A percentile compares a stretch with the other conserved stretches of the same genome.
Evolutionary conservation across 2,329 filamentous ascomycete genomes (phyloP).

Genomic region (Stenocarpella maydis): DNA sequence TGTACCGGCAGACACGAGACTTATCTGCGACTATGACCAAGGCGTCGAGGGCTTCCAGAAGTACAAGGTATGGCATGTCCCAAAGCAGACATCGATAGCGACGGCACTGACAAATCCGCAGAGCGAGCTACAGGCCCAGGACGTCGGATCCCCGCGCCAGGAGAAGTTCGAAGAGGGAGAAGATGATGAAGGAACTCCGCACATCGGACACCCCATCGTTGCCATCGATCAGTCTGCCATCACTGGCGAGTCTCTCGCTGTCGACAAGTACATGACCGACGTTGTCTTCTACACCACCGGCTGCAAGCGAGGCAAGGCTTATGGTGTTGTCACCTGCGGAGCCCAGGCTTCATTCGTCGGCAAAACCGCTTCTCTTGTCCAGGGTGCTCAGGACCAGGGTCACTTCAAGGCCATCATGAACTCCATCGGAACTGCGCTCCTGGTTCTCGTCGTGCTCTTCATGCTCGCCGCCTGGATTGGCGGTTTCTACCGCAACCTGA

Average conservation of each 20-base stretch:
- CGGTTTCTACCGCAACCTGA: slow-evolving; percentile 77
- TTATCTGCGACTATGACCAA: slow-evolving; percentile 76
- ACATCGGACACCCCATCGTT: slow-evolving; percentile 71
- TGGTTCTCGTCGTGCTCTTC: slow-evolving; percentile 81
- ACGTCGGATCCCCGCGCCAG: slow-evolving; percentile 63
- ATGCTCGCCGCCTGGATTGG: slow-evolving; percentile 80
- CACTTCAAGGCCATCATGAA: slow-evolving; percentile 86
- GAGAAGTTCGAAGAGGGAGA: slow-evolving; percentile 65
- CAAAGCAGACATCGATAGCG: slow-evolving; percentile 38
- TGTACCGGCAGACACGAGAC: slow-evolving; percentile 71
- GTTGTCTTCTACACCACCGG: slow-evolving; percentile 81
- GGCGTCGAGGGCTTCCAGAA: slow-evolving; percentile 61
- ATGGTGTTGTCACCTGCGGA: slow-evolving; percentile 71
- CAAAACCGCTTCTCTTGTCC: slow-evolving; percentile 76
- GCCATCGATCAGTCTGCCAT: slow-evolving; percentile 64
- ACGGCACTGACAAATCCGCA: neutral
- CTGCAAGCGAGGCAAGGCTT: slow-evolving; percentile 82
- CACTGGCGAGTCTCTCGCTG: slow-evolving; percentile 81
- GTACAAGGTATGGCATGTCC: slow-evolving; percentile 27
- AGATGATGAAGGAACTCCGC: slow-evolving; percentile 58
- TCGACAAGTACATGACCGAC: slow-evolving; percentile 82
- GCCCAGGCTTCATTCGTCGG: slow-evolving; percentile 80
- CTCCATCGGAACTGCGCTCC: slow-evolving; percentile 76
- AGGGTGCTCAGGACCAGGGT: slow-evolving; percentile 78
- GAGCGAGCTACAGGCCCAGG: slow-evolving; percentile 65